These are phyloP conservation scores for Calendula officinalis DNA, from an alignment of 129 eudicot genomes.

Conservation along the genomic window DNA sequence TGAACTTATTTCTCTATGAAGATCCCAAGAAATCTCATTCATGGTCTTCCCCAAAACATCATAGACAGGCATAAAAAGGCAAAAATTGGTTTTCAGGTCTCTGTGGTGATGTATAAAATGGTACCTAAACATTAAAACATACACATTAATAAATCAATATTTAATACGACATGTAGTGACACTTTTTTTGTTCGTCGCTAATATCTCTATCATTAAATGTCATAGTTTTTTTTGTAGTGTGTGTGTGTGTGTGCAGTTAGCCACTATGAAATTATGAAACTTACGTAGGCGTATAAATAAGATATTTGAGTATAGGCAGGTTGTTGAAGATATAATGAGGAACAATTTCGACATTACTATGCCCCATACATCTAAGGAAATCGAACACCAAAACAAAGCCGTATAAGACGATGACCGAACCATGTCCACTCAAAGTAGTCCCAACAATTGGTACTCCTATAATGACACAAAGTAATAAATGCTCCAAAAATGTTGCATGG, in stretches of 20 bases:
- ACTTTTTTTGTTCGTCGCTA: no score
- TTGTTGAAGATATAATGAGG: conserved; percentile 43
- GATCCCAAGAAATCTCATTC: conserved; percentile 52
- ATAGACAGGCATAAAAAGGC: conserved; percentile 80
- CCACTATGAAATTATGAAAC: not conserved
- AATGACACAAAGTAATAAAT: conserved; percentile 58
- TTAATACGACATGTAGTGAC: no score
- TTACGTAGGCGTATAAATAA: conserved; percentile 68
- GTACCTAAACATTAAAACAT: conserved; percentile 43
- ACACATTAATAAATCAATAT: not conserved
- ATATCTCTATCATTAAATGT: no score
- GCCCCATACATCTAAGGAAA: conserved; percentile 77
- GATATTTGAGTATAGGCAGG: conserved; percentile 47
- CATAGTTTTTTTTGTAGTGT: no score
- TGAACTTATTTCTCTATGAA: conserved; percentile 54
- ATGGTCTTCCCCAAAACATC: conserved; percentile 63
- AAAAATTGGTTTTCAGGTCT: conserved; percentile 60
- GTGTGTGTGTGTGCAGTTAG: no score
- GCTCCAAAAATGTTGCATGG: conserved; percentile 75
- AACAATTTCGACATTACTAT: conserved; percentile 63
- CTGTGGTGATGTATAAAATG: conserved; percentile 58
- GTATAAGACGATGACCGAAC: conserved; percentile 59
- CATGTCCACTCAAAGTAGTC: conserved; percentile 59
- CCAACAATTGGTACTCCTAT: conserved; percentile 60
- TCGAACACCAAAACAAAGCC: conserved; percentile 61